Evolutionary conservation across 164 flowering plant species (phyloP), one percentile per base, ranked within the genome.

Genomic region (Echeveria elegans): DNA sequence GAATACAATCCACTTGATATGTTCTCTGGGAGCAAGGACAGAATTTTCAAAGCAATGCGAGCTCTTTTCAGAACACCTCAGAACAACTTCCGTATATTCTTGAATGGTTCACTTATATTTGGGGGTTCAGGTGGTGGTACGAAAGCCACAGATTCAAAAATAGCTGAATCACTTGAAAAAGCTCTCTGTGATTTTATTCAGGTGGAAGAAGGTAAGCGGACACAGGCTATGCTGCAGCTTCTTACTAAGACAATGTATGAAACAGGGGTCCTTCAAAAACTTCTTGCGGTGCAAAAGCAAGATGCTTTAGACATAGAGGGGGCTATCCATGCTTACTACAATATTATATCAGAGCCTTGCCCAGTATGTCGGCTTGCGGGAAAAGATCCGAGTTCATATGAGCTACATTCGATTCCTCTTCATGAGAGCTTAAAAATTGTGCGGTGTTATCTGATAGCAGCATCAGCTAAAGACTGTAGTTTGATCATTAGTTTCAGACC

Each of bases 381-480:
- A 5, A 40, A 40, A 40, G 11, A 14, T 40, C 45, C 45, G 45
- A 5, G 31, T 3, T 56, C 28, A 28, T 26, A 70, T 29, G 81
- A 67, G 65, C 58, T 92, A 76, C 99, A 95, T 77, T 80, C 88
- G 37, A 52, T 84, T 63, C 70, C 94, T 37, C 64, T 83, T 69
- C 81, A 86, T 60, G 89, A 88, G 73, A 92, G 93, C 72, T 65
- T 83, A 73, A 82, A 83, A 74, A 83, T 88, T 76, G 96, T 89
- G 66, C 90, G 82, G 76, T 81, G 86, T 65, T 95, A 78, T 78
- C 72, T 95, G 81, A 82, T 89, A 67, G 84, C 99, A 72, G 96
- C 97, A 48, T 92, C 96, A 61, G 96, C 92, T 32, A 95, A 95
- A 77, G 99, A 95, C 75, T 85, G 92, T 68, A 89, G 99, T 75